These are phyloP conservation scores for Phylloporus arenicola DNA, from an alignment of 768 basidiomycete genomes.

Conservation along the genomic window DNA sequence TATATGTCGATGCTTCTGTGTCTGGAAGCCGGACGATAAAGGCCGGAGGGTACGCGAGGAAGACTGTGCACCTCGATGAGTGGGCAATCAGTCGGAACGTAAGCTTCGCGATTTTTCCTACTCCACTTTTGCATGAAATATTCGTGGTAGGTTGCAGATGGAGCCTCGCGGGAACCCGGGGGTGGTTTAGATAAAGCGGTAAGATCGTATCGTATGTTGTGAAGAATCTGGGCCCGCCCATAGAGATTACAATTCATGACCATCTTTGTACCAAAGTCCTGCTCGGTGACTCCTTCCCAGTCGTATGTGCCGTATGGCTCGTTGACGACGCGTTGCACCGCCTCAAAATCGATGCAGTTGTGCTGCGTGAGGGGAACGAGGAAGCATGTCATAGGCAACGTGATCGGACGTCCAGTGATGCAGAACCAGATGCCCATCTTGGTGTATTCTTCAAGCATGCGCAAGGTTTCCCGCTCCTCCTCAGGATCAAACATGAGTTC, in stretches of 20 bases:
- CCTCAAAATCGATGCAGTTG: conserved; percentile 50
- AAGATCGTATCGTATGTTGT: conserved; percentile 57
- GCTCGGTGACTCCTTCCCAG: conserved; percentile 50
- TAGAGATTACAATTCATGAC: conserved; percentile 50
- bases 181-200: conserved; percentile 57
- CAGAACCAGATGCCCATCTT: conserved; percentile 55
- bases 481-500: conserved; percentile 44
- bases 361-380: conserved; percentile 57
- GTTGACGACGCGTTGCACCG: conserved; percentile 46
- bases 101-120: conserved; percentile 38
- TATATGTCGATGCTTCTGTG: conserved; percentile 25
- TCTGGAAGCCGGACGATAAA: conserved; percentile 32
- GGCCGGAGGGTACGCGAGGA: conserved; percentile 37
- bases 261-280: conserved; percentile 45
- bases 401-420: conserved; percentile 54
- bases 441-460: conserved; percentile 62
- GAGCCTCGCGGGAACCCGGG: conserved; percentile 44
- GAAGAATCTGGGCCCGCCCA: conserved; percentile 54
- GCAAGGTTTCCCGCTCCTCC: conserved; percentile 43
- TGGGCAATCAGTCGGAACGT: conserved; percentile 52
- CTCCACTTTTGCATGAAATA: conserved; percentile 56
- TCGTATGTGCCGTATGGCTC: conserved; percentile 47
- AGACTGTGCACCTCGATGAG: conserved; percentile 52
- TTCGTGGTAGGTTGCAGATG: conserved; percentile 49
- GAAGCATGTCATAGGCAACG: conserved; percentile 50